phyloP scores from a whole-genome alignment of 2,329 filamentous ascomycete genomes.

The Cladosporium oxysporum region DNA sequence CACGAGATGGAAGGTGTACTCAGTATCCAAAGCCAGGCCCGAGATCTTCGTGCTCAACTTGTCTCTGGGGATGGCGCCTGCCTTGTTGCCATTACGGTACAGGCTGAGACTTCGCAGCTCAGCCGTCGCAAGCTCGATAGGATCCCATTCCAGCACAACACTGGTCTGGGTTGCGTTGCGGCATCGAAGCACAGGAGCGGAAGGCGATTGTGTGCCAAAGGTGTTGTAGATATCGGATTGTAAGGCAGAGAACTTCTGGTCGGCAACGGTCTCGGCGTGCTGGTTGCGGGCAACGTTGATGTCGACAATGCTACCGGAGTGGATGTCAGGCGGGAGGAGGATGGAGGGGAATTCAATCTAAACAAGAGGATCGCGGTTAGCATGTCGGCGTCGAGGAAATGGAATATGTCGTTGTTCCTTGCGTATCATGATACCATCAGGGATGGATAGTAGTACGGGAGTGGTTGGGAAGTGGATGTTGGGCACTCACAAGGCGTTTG shows the following conservation, averaged over 20 bases:
- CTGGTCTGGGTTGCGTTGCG: constrained; percentile 98
- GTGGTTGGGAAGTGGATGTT: neutral
- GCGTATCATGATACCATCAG: constrained; percentile 8
- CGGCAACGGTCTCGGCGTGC: constrained; percentile 71
- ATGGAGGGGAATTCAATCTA: constrained; percentile 99
- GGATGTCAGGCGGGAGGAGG: constrained; percentile 90
- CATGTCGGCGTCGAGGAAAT: neutral
- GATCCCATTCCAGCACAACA: constrained; percentile 97
- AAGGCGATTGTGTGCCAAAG: constrained; percentile 79
- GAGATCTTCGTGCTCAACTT: constrained; percentile 97
- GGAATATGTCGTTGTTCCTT: neutral
- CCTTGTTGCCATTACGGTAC: constrained; percentile 95
- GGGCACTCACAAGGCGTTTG: constrained; percentile 77
- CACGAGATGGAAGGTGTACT: constrained; percentile 92
- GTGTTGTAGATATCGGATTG: constrained; percentile 84
- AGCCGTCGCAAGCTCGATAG: constrained; percentile 87
- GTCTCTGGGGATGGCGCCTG: constrained; percentile 87
- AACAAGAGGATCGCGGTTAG: constrained; percentile 10
- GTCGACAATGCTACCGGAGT: constrained; percentile 95
- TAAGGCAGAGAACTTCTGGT: constrained; percentile 76
- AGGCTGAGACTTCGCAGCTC: constrained; percentile 86
- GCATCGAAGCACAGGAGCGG: constrained; percentile 78
- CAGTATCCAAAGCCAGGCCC: constrained; percentile 91
- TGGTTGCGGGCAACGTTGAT: constrained; percentile 91
- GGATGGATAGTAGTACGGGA: neutral